A percentile compares a stretch with the other conserved stretches of the same genome.
Evolutionary conservation across 2,329 filamentous ascomycete genomes (phyloP).

Genomic region (Talaromyces sp.): DNA sequence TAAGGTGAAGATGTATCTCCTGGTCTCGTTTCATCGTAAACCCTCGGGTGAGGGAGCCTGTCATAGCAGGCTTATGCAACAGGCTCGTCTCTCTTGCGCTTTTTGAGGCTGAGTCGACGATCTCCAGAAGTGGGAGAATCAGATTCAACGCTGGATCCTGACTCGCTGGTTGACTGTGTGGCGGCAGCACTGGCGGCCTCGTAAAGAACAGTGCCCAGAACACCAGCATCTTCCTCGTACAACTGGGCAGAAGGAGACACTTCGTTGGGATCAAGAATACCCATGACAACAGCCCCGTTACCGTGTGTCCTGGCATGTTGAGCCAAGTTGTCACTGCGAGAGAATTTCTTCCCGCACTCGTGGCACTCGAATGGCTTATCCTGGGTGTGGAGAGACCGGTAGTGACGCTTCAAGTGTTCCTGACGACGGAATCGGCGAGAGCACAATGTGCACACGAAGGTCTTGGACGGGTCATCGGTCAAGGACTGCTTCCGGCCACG

Average conservation of each 20-base stretch:
- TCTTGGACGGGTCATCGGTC: slow-evolving; percentile 97
- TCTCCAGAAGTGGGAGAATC: slow-evolving; percentile 33
- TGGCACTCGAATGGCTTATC: slow-evolving; percentile 98
- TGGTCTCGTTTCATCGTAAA: slow-evolving; percentile 40
- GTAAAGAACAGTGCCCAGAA: slow-evolving; percentile 74
- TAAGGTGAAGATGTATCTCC: slow-evolving; percentile 28
- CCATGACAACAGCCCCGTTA: slow-evolving; percentile 85
- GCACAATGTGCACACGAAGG: slow-evolving; percentile 94
- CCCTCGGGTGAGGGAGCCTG: slow-evolving; percentile 11
- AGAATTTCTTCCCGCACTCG: slow-evolving; percentile 99
- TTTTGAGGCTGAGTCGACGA: slow-evolving; percentile 60
- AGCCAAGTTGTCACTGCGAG: slow-evolving; percentile 91
- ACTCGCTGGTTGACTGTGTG: slow-evolving; percentile 51
- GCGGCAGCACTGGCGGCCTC: slow-evolving; percentile 72
- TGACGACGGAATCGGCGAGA: slow-evolving; percentile 95
- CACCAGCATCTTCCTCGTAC: slow-evolving; percentile 60
- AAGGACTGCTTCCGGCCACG: slow-evolving; percentile 97
- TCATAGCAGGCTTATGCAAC: slow-evolving; percentile 45
- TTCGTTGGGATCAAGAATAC: slow-evolving; percentile 66
- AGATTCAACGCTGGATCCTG: slow-evolving; percentile 37
- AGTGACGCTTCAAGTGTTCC: slow-evolving; percentile 97
- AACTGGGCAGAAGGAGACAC: slow-evolving; percentile 37
- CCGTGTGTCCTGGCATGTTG: slow-evolving; percentile 95
- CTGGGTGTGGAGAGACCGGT: slow-evolving; percentile 94
- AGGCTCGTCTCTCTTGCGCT: slow-evolving; percentile 68